phyloP scores from a whole-genome alignment of 352 stramenopile species.

The Globisporangium solare region DNA sequence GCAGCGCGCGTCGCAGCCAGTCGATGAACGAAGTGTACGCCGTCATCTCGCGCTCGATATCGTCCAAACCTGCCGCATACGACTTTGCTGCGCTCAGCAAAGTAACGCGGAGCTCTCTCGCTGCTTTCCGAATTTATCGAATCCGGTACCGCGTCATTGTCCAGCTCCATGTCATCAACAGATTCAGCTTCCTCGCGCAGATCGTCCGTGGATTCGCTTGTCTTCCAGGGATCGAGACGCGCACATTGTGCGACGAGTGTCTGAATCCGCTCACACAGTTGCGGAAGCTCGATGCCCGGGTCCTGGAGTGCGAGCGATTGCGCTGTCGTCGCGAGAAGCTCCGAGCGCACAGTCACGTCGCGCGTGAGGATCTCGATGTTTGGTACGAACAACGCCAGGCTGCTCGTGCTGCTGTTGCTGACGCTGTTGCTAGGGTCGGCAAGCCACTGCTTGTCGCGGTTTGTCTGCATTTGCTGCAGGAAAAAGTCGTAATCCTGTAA shows the following conservation, averaged over 20 bases:
- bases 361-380: constrained; percentile 31
- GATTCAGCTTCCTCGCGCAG: not conserved
- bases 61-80: constrained; percentile 20
- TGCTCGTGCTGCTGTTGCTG: not conserved
- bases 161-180: not conserved
- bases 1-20: constrained; percentile 28
- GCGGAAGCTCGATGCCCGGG: constrained; percentile 25
- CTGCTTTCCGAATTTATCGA: too few relatives aligned
- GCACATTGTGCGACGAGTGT: constrained; percentile 13
- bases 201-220: not conserved
- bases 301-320: constrained; percentile 26
- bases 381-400: too few relatives aligned
- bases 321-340: constrained; percentile 25
- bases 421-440: too few relatives aligned
- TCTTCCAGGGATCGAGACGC: constrained; percentile 14
- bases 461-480: constrained; percentile 27
- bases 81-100: not conserved
- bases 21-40: constrained; percentile 19
- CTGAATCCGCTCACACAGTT: constrained; percentile 16
- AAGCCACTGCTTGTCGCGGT: constrained; percentile 11
- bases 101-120: too few relatives aligned
- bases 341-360: constrained; percentile 32
- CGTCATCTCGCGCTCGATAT: constrained; percentile 22
- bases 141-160: not conserved
- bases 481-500: constrained; percentile 66